A percentile compares a stretch with the other conserved stretches of the same genome.
phyloP scores from a whole-genome alignment of 208 protist genomes.

The Blastocrithidia nonstop region DNA sequence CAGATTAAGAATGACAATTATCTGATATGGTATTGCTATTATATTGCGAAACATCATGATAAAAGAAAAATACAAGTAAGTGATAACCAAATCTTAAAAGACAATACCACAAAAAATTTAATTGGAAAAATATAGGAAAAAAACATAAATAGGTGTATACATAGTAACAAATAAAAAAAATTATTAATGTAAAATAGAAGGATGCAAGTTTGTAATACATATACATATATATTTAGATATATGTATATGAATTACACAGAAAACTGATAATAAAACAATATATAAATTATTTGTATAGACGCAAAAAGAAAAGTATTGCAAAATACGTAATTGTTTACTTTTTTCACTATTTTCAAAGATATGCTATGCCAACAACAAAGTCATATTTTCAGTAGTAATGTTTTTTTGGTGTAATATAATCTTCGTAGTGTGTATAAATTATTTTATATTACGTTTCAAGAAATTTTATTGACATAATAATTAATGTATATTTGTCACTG shows the following conservation, averaged over 20 bases:
- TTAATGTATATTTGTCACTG: too few species aligned
- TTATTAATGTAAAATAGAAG: neutral
- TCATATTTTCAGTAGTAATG: too few species aligned
- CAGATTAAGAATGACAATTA: neutral
- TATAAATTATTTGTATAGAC: too few species aligned
- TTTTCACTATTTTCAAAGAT: too few species aligned
- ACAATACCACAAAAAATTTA: constrained; percentile 4
- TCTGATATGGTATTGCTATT: neutral
- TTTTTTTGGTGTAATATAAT: too few species aligned
- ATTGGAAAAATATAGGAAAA: neutral
- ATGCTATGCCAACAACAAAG: too few species aligned
- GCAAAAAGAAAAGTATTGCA: neutral
- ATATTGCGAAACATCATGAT: neutral
- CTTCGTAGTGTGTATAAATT: too few species aligned
- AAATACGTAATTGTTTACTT: neutral
- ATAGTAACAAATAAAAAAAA: neutral
- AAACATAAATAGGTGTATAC: constrained; percentile 1
- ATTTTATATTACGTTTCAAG: too few species aligned
- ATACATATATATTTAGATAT: constrained; percentile 2
- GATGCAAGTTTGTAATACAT: neutral
- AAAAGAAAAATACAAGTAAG: constrained; percentile 5
- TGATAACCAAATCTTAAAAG: neutral
- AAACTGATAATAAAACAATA: neutral
- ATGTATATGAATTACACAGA: neutral
- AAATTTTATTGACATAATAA: too few species aligned